Evolutionary conservation across 441 rosid species (phyloP).

Genomic region (Monsonia emarginata): DNA sequence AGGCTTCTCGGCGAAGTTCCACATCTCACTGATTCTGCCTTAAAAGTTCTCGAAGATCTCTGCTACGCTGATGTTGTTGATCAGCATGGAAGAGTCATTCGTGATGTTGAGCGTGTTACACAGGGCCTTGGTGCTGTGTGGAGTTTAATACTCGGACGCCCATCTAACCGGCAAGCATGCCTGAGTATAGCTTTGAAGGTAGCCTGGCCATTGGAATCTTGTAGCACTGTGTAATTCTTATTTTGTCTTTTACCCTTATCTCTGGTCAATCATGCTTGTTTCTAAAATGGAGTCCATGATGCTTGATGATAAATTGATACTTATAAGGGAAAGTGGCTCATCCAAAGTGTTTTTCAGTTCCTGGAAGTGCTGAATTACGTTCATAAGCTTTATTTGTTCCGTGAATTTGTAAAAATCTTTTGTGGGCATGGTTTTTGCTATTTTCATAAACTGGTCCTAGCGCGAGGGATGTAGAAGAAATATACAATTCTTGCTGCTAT

Average conservation of each 20-base stretch:
- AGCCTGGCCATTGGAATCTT: conserved; percentile 18
- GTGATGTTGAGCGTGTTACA: conserved; percentile 88
- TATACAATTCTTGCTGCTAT: neutral
- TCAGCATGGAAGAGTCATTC: conserved; percentile 50
- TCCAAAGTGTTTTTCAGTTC: neutral
- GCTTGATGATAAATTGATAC: neutral
- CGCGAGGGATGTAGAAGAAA: neutral
- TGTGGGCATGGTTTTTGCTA: neutral
- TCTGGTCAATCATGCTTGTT: neutral
- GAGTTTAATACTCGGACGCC: conserved; percentile 94
- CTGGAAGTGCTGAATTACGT: neutral
- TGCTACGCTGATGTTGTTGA: conserved; percentile 64
- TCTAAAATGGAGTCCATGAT: neutral
- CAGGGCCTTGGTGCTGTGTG: conserved; percentile 99
- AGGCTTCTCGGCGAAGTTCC: conserved; percentile 97
- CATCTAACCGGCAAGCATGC: conserved; percentile 78
- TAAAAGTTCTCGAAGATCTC: conserved; percentile 70
- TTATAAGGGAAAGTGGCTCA: neutral
- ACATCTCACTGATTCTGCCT: conserved; percentile 60
- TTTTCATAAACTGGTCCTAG: conserved; percentile 4
- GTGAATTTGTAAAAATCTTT: neutral
- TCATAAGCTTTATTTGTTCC: neutral
- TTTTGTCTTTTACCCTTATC: neutral
- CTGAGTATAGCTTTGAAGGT: conserved; percentile 89
- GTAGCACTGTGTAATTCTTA: neutral